Conservation (phyloP, 768 basidiomycete genomes). For the Hemileccinum impolitum region DNA sequence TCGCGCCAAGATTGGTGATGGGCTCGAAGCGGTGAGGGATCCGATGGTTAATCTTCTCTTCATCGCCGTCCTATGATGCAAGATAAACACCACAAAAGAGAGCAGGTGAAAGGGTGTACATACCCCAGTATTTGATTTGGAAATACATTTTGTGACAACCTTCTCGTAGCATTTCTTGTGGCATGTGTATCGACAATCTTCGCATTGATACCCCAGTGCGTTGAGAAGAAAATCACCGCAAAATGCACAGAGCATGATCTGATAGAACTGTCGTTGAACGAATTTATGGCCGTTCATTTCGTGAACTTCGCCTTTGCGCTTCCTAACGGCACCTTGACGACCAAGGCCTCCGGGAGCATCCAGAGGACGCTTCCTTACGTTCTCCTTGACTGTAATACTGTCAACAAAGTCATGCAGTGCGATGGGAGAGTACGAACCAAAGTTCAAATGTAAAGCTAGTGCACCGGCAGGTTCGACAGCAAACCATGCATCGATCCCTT, state of each 20-base stretch:
- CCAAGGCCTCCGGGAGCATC: constrained; percentile 91
- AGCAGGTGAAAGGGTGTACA: constrained; percentile 29
- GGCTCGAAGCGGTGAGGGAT: constrained; percentile 98
- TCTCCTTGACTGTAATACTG: constrained; percentile 81
- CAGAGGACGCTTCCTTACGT: constrained; percentile 91
- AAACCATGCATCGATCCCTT: constrained; percentile 97
- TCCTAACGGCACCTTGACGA: constrained; percentile 96
- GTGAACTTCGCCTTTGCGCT: constrained; percentile 96
- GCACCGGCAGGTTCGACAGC: constrained; percentile 97
- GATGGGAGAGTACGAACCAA: constrained; percentile 56
- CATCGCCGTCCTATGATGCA: constrained; percentile 77
- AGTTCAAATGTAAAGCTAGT: constrained; percentile 82
- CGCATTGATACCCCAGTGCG: constrained; percentile 97
- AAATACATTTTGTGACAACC: constrained; percentile 99
- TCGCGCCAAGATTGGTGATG: constrained; percentile 93
- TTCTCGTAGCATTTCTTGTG: constrained; percentile 99
- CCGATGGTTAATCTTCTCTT: constrained; percentile 98
- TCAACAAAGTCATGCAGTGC: not conserved
- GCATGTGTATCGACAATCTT: constrained; percentile 98
- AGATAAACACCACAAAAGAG: constrained; percentile 2
- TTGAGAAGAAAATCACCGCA: constrained; percentile 98
- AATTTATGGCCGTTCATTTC: constrained; percentile 99
- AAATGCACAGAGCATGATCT: constrained; percentile 96
- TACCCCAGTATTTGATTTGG: constrained; percentile 92
- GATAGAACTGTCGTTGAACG: constrained; percentile 95